These are phyloP conservation scores for Xylariomycetidae sp. DNA, from an alignment of 2,329 filamentous ascomycete species.

Conservation along the genomic window DNA sequence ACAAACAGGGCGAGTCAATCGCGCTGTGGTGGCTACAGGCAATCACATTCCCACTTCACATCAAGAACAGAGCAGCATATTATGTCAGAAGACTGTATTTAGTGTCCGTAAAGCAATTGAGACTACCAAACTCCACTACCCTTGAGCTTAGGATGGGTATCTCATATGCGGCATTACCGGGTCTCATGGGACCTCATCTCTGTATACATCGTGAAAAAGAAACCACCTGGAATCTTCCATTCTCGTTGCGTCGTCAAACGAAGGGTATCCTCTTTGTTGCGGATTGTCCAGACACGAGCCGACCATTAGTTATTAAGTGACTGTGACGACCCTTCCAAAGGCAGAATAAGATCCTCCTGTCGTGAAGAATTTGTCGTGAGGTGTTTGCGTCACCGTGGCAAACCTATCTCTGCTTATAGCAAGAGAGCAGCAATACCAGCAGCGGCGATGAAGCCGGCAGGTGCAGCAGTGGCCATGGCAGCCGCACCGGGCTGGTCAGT, in stretches of 20 bases:
- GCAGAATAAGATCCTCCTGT: conserved; percentile 15
- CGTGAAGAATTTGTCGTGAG: conserved; percentile 5
- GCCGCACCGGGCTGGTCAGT: no score
- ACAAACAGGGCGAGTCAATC: no score
- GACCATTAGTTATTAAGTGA: conserved; percentile 21
- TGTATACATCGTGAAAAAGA: conserved; percentile 27
- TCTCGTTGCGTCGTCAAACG: conserved; percentile 17
- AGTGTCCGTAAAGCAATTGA: conserved; percentile 22
- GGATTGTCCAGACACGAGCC: conserved; percentile 15
- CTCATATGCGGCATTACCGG: conserved; percentile 24
- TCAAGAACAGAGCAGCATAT: neutral
- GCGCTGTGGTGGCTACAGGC: no score
- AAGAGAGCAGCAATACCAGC: conserved; percentile 24
- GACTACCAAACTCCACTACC: conserved; percentile 23
- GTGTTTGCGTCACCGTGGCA: neutral
- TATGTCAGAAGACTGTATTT: conserved; percentile 17
- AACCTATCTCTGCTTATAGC: conserved; percentile 13
- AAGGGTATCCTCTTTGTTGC: conserved; percentile 13
- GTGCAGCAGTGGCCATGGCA: no score
- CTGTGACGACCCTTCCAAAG: conserved; percentile 10
- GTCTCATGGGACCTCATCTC: conserved; percentile 17
- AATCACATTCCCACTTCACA: no score
- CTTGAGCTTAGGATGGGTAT: conserved; percentile 23
- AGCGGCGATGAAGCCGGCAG: conserved; percentile 22
- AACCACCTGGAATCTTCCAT: conserved; percentile 14